Conservation (phyloP, 2,329 filamentous ascomycete species). For the Ophiostoma sp. region DNA sequence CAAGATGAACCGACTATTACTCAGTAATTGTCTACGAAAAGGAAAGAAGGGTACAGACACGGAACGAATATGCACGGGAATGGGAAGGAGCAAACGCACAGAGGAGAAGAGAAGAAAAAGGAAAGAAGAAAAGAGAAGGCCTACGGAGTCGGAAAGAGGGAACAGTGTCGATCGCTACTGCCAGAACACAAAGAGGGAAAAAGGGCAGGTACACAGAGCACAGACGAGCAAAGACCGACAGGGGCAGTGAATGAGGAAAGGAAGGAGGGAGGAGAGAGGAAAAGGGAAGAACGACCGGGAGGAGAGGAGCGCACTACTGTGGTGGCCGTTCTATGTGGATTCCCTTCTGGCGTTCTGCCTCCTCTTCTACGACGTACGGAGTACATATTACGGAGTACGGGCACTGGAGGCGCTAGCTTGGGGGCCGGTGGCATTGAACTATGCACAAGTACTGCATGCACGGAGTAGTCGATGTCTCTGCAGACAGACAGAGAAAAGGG, state of each 20-base stretch:
- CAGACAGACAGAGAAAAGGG: neutral
- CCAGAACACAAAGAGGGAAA: neutral
- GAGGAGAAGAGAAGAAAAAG: neutral
- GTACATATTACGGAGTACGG: neutral
- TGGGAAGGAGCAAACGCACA: constrained; percentile 9
- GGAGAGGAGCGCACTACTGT: constrained; percentile 4
- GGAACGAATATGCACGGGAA: neutral
- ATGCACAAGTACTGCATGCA: too few species aligned
- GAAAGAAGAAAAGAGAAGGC: neutral
- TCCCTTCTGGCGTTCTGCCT: neutral
- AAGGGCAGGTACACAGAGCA: constrained; percentile 16
- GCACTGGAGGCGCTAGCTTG: neutral
- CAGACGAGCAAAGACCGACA: constrained; percentile 13
- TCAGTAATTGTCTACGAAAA: neutral
- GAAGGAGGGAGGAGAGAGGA: neutral
- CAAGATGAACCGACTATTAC: neutral
- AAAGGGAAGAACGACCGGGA: neutral
- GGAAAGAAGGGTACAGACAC: constrained; percentile 14
- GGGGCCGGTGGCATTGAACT: neutral
- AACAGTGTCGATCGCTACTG: constrained; percentile 11
- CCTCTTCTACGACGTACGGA: neutral
- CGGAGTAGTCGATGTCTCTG: too few species aligned
- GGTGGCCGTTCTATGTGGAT: constrained; percentile 9
- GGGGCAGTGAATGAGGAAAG: neutral
- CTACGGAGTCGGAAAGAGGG: neutral